Percentiles rank a stretch among this genome's conserved stretches.
Evolutionary conservation across 2,329 filamentous ascomycete genomes (phyloP).

Genomic region (Gnomoniopsis smithogilvyi): DNA sequence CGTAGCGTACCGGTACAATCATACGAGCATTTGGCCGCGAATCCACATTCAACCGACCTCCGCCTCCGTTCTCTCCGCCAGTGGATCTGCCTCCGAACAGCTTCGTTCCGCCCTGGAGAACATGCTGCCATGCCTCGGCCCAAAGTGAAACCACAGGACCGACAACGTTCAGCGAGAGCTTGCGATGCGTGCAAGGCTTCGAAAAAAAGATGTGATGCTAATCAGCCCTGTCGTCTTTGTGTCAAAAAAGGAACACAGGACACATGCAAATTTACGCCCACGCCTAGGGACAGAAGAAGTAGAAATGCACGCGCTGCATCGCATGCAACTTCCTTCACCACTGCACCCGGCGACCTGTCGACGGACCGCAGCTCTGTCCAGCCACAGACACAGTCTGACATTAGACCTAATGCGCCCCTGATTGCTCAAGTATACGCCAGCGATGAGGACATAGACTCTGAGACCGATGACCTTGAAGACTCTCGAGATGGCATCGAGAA

Average conservation of each 20-base stretch:
- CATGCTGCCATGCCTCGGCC: slow-evolving; percentile 10
- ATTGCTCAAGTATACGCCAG: neutral
- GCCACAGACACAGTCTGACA: neutral
- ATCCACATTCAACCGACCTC: neutral
- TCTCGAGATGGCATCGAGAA: slow-evolving; percentile 1
- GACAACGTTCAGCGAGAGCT: slow-evolving; percentile 13
- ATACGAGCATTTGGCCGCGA: too few relatives aligned
- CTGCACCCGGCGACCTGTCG: neutral
- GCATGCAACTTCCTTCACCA: neutral
- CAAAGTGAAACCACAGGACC: slow-evolving; percentile 12
- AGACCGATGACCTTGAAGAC: slow-evolving; percentile 5
- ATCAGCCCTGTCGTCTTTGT: slow-evolving; percentile 10
- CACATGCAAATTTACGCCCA: slow-evolving; percentile 5
- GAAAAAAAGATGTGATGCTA: slow-evolving; percentile 13
- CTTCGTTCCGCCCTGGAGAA: neutral
- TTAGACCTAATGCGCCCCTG: neutral
- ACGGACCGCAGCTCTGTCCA: neutral
- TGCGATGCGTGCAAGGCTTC: slow-evolving; percentile 15
- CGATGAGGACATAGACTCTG: slow-evolving; percentile 8
- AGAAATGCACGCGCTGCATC: neutral
- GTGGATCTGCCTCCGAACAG: neutral
- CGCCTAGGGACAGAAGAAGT: slow-evolving; percentile 6
- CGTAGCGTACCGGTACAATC: too few relatives aligned
- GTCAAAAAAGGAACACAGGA: slow-evolving; percentile 12
- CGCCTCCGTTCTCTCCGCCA: slow-evolving; percentile 1